Conservation (phyloP, 192 early-diverging fungal genomes). For the Coemansia sp. region DNA sequence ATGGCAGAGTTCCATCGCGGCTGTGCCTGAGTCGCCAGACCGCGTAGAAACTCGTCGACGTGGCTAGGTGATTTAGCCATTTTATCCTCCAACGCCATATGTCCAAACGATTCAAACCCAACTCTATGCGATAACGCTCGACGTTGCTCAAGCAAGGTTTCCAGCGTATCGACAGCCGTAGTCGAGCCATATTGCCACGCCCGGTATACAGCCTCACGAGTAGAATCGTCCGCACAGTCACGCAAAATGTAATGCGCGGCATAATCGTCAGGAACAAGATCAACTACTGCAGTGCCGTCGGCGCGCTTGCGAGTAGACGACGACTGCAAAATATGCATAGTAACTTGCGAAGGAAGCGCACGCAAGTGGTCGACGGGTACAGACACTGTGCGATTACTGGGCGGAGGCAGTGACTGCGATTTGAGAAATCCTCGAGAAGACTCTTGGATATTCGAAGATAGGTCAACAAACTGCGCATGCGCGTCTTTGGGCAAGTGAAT, state of each 20-base stretch:
- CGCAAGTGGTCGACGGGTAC: constrained; percentile 57
- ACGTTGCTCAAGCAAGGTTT: constrained; percentile 71
- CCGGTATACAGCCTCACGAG: constrained; percentile 71
- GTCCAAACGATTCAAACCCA: constrained; percentile 78
- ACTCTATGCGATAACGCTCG: constrained; percentile 72
- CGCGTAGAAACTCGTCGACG: constrained; percentile 82
- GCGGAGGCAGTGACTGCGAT: constrained; percentile 16
- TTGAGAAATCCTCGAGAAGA: constrained; percentile 75
- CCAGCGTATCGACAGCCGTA: constrained; percentile 66
- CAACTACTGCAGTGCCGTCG: constrained; percentile 33
- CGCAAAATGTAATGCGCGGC: constrained; percentile 44
- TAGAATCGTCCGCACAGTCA: constrained; percentile 59
- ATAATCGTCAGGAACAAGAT: constrained; percentile 33
- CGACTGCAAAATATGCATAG: constrained; percentile 53
- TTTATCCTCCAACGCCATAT: constrained; percentile 86
- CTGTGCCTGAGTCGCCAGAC: constrained; percentile 60
- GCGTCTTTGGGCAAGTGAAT: constrained; percentile 75
- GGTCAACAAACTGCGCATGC: constrained; percentile 71
- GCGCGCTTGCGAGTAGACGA: constrained; percentile 17
- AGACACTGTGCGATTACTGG: constrained; percentile 4
- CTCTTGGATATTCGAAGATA: constrained; percentile 81
- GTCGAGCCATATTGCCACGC: constrained; percentile 70
- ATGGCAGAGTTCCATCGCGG: constrained; percentile 48
- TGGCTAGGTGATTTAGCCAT: constrained; percentile 87
- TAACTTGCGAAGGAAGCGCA: constrained; percentile 58